Percentiles rank a stretch among this genome's conserved stretches.
Conservation (phyloP, 1,284 basidiomycete species). For the Cronartium ribicola region DNA sequence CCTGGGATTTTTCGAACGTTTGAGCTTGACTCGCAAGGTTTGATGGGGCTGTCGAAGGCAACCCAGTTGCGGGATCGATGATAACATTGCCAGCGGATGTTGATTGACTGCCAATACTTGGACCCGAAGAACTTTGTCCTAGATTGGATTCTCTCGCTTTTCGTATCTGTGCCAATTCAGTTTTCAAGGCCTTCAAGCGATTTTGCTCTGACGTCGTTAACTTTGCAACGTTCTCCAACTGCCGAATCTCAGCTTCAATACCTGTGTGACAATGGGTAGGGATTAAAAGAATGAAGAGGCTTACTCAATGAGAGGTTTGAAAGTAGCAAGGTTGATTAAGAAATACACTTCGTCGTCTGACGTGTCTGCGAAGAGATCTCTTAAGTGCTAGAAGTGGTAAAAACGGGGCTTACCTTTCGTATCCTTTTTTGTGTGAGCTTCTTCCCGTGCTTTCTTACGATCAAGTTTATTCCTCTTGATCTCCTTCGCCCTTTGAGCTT, state of each 20-base stretch:
- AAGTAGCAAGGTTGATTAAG: background rate
- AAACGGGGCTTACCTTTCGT: conserved; percentile 12
- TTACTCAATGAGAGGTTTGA: conserved; percentile 1
- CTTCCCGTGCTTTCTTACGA: conserved; percentile 35
- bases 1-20: background rate
- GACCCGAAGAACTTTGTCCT: background rate
- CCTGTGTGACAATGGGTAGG: conserved; percentile 7
- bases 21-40: background rate
- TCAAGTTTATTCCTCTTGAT: conserved; percentile 41
- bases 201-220: conserved; percentile 23
- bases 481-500: conserved; percentile 40
- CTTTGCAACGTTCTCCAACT: conserved; percentile 29
- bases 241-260: conserved; percentile 38
- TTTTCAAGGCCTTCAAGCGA: conserved; percentile 22
- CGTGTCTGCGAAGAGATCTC: background rate
- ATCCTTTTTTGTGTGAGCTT: conserved; percentile 36
- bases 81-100: conserved; percentile 6
- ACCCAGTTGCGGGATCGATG: conserved; percentile 33
- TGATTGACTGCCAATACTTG: background rate
- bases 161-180: conserved; percentile 12
- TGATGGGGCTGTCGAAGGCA: conserved; percentile 1
- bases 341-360: background rate
- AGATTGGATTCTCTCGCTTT: conserved; percentile 19
- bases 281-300: background rate
- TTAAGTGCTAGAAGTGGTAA: background rate